A percentile compares a stretch with the other conserved stretches of the same genome.
phyloP scores from a whole-genome alignment of 73 alveolate genomes.

The Symbiodinium pilosum region DNA sequence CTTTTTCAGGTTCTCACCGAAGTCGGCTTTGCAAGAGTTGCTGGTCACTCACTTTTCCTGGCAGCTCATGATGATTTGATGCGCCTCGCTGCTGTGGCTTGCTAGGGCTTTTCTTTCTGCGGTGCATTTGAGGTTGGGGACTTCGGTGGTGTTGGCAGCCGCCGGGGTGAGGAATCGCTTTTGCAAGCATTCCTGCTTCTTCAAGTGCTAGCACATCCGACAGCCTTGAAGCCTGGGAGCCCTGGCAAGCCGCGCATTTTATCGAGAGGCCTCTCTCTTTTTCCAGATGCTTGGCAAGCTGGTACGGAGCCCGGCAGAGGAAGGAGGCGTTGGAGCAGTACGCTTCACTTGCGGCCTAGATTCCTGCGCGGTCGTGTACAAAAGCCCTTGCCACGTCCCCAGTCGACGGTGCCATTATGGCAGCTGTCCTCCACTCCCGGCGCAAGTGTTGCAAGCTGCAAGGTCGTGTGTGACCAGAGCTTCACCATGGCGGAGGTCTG shows the following conservation, averaged over 20 bases:
- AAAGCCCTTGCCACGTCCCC: background rate
- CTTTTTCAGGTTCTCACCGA: slow-evolving; percentile 50
- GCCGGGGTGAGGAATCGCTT: background rate
- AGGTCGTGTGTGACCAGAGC: slow-evolving; percentile 80
- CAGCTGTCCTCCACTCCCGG: too few relatives aligned
- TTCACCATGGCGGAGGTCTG: slow-evolving; percentile 34
- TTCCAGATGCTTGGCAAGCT: slow-evolving; percentile 58
- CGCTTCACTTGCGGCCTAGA: background rate
- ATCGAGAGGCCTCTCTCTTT: background rate
- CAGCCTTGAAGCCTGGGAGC: too few relatives aligned
- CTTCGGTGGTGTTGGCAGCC: background rate
- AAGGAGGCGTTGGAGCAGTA: too few relatives aligned
- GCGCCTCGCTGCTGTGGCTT: too few relatives aligned
- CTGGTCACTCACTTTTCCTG: background rate
- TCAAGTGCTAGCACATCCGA: too few relatives aligned
- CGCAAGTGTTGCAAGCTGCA: background rate
- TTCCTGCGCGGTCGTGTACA: slow-evolving; percentile 25
- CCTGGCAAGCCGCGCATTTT: background rate
- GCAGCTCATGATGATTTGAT: background rate
- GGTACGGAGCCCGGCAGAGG: background rate
- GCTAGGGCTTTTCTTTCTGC: too few relatives aligned
- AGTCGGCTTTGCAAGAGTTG: slow-evolving; percentile 48
- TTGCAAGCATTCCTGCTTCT: too few relatives aligned
- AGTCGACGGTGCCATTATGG: background rate
- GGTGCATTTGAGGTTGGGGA: slow-evolving; percentile 6